A percentile compares a stretch with the other conserved stretches of the same genome.
These are phyloP conservation scores for Diaporthe amygdali DNA, from an alignment of 2,329 filamentous ascomycete genomes.

Conservation along the genomic window DNA sequence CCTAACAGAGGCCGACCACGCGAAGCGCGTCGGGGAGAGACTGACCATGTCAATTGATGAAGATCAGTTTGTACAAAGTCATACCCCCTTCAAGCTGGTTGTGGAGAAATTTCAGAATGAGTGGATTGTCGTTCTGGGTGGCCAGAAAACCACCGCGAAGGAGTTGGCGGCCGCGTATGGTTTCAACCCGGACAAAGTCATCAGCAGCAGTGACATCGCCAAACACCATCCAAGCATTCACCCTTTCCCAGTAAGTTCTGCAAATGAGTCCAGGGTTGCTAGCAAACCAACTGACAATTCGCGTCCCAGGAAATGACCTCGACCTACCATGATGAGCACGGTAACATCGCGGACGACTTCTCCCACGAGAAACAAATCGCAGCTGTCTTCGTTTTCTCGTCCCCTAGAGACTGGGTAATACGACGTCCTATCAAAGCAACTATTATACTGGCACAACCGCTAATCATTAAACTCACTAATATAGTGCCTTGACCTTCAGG, in stretches of 20 bases:
- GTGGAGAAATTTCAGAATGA: conserved; percentile 53
- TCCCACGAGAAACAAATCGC: conserved; percentile 48
- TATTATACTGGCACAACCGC: not conserved
- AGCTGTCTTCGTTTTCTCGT: conserved; percentile 40
- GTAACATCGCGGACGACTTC: conserved; percentile 41
- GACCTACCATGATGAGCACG: conserved; percentile 39
- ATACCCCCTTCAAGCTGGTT: conserved; percentile 72
- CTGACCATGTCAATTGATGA: conserved; percentile 50
- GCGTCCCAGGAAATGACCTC: conserved; percentile 37
- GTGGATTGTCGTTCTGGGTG: conserved; percentile 59
- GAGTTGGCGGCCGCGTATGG: conserved; percentile 38
- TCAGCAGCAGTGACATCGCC: conserved; percentile 42
- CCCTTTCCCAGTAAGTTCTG: conserved; percentile 33
- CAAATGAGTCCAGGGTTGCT: accelerated
- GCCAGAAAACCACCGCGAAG: conserved; percentile 42
- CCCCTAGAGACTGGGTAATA: conserved; percentile 38
- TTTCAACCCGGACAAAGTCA: conserved; percentile 36
- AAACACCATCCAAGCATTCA: conserved; percentile 31
- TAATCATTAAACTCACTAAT: not conserved
- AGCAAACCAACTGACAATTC: not conserved
- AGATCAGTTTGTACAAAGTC: conserved; percentile 70
- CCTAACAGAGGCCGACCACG: conserved; percentile 66
- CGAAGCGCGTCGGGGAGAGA: conserved; percentile 62
- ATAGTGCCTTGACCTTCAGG: conserved; percentile 28
- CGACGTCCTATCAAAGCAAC: not conserved